Conservation (phyloP, 2,329 filamentous ascomycete genomes). For the Pseudogymnoascus sp. region DNA sequence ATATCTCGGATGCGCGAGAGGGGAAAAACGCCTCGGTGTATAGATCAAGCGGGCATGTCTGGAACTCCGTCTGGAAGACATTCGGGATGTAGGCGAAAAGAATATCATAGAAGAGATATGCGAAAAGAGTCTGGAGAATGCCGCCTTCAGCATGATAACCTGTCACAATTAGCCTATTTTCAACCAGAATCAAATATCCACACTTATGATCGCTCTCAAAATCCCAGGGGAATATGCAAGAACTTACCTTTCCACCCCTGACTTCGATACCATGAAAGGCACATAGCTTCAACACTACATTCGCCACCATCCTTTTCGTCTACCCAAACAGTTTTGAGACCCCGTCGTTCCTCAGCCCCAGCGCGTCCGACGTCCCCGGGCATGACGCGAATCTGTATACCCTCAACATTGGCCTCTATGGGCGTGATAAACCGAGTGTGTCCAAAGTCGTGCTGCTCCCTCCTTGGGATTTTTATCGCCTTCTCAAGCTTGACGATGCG, state of each 20-base stretch:
- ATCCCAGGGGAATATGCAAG: background rate
- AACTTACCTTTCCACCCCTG: conserved; percentile 70
- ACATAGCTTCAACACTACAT: conserved; percentile 91
- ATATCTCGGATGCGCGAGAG: conserved; percentile 80
- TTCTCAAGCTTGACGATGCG: conserved; percentile 87
- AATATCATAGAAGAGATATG: conserved; percentile 87
- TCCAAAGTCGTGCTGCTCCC: conserved; percentile 86
- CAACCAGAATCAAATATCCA: background rate
- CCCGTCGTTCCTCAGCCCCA: conserved; percentile 46
- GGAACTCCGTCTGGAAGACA: conserved; percentile 92
- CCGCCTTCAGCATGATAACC: conserved; percentile 82
- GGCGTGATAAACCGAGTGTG: conserved; percentile 75
- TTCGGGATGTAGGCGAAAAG: conserved; percentile 91
- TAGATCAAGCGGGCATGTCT: conserved; percentile 87
- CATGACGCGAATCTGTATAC: conserved; percentile 54
- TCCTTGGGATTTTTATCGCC: conserved; percentile 70
- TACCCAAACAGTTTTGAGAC: conserved; percentile 78
- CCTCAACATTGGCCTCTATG: conserved; percentile 65
- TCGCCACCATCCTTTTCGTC: conserved; percentile 66
- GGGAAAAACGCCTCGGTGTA: conserved; percentile 91
- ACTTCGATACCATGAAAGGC: conserved; percentile 73
- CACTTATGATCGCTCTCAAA: background rate
- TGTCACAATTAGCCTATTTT: background rate
- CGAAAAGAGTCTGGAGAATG: conserved; percentile 84
- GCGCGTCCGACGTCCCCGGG: background rate